Evolutionary conservation across 306 rosid genomes (phyloP).

Genomic region (Lathyrus oleraceus): DNA sequence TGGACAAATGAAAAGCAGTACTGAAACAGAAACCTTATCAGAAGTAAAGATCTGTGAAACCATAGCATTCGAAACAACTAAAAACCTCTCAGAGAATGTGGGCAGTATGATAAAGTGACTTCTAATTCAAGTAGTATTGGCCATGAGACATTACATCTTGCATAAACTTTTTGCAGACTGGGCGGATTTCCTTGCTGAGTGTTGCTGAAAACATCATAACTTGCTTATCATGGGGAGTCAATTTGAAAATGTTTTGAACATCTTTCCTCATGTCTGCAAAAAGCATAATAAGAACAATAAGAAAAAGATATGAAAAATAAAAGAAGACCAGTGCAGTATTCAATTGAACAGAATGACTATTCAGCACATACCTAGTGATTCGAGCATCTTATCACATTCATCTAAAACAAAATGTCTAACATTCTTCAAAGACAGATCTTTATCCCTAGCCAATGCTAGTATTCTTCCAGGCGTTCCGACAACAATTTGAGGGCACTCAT

Average conservation of each 20-base stretch:
- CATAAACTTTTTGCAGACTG: slow-evolving; percentile 99
- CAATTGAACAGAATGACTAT: not conserved
- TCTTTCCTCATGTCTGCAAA: slow-evolving; percentile 96
- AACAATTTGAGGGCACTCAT: slow-evolving; percentile 98
- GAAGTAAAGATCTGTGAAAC: slow-evolving; percentile 39
- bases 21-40: slow-evolving; percentile 30
- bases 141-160: slow-evolving; percentile 99
- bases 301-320: slow-evolving; percentile 1
- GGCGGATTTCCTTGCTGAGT: slow-evolving; percentile 98
- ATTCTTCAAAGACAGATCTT: slow-evolving; percentile 87
- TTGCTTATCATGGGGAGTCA: slow-evolving; percentile 99
- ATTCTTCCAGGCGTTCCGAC: slow-evolving; percentile 99
- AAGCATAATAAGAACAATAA: slow-evolving; percentile 22
- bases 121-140: slow-evolving; percentile 85
- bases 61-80: slow-evolving; percentile 44
- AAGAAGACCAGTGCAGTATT: not conserved
- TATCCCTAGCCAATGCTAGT: slow-evolving; percentile 78
- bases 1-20: slow-evolving; percentile 25
- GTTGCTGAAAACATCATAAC: slow-evolving; percentile 99
- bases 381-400: slow-evolving; percentile 99
- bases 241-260: slow-evolving; percentile 94
- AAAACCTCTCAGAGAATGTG: slow-evolving; percentile 53
- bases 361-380: slow-evolving; percentile 75
- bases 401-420: slow-evolving; percentile 94
- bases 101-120: slow-evolving; percentile 71